Evolutionary conservation across 768 basidiomycete species (phyloP).

Genomic region (Pleurotus sapidus): DNA sequence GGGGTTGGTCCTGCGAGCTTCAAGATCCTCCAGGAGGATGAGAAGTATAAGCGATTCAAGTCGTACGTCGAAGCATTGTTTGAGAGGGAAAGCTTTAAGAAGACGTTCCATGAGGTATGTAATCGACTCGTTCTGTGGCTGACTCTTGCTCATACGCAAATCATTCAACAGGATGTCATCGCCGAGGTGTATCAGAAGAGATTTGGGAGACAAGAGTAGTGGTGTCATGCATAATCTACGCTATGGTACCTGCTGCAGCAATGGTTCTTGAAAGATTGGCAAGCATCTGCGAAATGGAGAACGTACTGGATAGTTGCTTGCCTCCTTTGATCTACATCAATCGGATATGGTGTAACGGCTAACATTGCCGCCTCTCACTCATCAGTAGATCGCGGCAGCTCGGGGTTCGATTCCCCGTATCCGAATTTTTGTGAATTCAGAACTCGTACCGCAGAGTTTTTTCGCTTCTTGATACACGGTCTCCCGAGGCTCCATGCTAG

Average conservation of each 20-base stretch:
- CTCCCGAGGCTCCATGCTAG: neutral
- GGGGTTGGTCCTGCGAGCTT: conserved; percentile 46
- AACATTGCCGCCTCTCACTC: conserved; percentile 57
- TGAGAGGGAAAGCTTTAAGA: conserved; percentile 49
- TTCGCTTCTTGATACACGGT: too few species aligned
- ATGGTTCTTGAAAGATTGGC: too few species aligned
- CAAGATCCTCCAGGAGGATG: conserved; percentile 35
- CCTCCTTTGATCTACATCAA: neutral
- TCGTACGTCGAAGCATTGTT: conserved; percentile 47
- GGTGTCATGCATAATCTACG: too few species aligned
- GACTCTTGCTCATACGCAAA: neutral
- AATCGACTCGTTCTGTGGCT: neutral
- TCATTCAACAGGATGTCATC: neutral
- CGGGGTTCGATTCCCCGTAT: conserved; percentile 59
- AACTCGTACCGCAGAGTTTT: neutral
- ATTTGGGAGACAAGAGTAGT: neutral
- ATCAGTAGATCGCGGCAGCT: conserved; percentile 38
- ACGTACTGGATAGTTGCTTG: too few species aligned
- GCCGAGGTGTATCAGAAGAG: neutral
- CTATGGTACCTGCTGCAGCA: too few species aligned
- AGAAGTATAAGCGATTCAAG: conserved; percentile 48
- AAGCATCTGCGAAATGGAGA: too few species aligned
- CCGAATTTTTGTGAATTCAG: conserved; percentile 27
- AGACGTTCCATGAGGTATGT: conserved; percentile 55
- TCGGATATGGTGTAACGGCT: conserved; percentile 57